Conservation (phyloP, 2,329 filamentous ascomycete species). For the Trichoderma sp. region DNA sequence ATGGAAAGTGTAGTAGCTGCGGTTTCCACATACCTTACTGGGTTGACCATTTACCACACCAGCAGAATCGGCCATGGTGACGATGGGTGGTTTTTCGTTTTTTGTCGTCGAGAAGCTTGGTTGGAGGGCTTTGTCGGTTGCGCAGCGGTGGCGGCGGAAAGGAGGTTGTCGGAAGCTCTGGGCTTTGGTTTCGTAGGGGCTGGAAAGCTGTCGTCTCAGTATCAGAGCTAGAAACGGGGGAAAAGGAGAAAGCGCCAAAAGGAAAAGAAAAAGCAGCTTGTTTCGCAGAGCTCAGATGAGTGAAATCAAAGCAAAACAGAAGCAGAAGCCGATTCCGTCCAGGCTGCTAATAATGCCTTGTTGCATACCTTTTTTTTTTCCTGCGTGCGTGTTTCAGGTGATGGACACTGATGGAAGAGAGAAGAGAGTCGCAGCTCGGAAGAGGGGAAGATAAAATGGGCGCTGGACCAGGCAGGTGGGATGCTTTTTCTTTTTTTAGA, state of each 20-base stretch:
- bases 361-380: conserved; percentile 5
- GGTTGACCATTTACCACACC: conserved; percentile 51
- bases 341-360: neutral
- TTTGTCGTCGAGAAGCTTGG: conserved; percentile 42
- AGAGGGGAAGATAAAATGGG: conserved; percentile 5
- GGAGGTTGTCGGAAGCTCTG: conserved; percentile 15
- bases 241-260: neutral
- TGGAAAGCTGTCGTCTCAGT: conserved; percentile 8
- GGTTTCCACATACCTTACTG: conserved; percentile 54
- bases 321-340: neutral
- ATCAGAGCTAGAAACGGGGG: neutral
- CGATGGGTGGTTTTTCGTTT: conserved; percentile 33
- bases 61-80: conserved; percentile 41
- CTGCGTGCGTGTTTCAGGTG: neutral
- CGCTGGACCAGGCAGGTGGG: conserved; percentile 15
- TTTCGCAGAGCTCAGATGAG: conserved; percentile 26
- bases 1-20: conserved; percentile 27
- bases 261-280: conserved; percentile 9
- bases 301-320: conserved; percentile 19
- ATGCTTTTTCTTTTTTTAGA: conserved; percentile 27
- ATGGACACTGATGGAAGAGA: conserved; percentile 12
- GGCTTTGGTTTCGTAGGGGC: conserved; percentile 2
- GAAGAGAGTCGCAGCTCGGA: conserved; percentile 4
- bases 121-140: conserved; percentile 16
- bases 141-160: conserved; percentile 5